These are phyloP conservation scores for Tarenaya hassleriana DNA, from an alignment of 345 rosid genomes.

Conservation along the genomic window DNA sequence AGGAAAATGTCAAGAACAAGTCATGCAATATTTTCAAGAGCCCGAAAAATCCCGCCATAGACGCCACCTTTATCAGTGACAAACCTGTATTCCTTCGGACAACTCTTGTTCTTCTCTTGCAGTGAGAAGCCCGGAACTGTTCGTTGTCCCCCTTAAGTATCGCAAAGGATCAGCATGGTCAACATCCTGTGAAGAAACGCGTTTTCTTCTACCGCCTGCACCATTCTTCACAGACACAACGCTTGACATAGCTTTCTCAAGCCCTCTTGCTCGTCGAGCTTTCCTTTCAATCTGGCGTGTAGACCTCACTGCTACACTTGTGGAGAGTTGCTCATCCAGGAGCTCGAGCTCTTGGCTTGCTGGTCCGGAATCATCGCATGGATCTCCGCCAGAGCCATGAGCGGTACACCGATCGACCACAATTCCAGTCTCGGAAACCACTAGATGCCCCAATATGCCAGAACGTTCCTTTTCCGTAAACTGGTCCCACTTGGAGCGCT, in stretches of 20 bases:
- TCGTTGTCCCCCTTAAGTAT: slow-evolving; percentile 61
- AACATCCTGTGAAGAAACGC: slow-evolving; percentile 43
- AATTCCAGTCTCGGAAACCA: slow-evolving; percentile 31
- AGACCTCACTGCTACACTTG: slow-evolving; percentile 60
- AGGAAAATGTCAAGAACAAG: no score
- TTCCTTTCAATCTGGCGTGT: slow-evolving; percentile 69
- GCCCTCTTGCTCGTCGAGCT: slow-evolving; percentile 62
- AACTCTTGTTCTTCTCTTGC: slow-evolving; percentile 67
- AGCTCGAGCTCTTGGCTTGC: slow-evolving; percentile 45
- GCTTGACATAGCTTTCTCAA: slow-evolving; percentile 54
- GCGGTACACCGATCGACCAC: slow-evolving; percentile 25
- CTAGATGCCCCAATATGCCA: slow-evolving; percentile 43
- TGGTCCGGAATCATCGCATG: slow-evolving; percentile 39
- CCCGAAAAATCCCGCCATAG: no score
- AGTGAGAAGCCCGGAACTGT: slow-evolving; percentile 69
- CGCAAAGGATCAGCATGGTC: slow-evolving; percentile 82
- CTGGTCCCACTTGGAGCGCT: slow-evolving; percentile 39
- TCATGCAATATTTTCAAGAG: no score
- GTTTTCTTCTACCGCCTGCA: slow-evolving; percentile 53
- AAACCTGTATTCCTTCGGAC: slow-evolving; percentile 93
- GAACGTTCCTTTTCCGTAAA: slow-evolving; percentile 54
- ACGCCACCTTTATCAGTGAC: slow-evolving; percentile 18
- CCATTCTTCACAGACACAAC: slow-evolving; percentile 45
- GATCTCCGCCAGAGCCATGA: slow-evolving; percentile 30
- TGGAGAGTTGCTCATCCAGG: slow-evolving; percentile 50